phyloP scores from a whole-genome alignment of 1,284 basidiomycete genomes.

The Erythrobasidium hasegawianum region DNA sequence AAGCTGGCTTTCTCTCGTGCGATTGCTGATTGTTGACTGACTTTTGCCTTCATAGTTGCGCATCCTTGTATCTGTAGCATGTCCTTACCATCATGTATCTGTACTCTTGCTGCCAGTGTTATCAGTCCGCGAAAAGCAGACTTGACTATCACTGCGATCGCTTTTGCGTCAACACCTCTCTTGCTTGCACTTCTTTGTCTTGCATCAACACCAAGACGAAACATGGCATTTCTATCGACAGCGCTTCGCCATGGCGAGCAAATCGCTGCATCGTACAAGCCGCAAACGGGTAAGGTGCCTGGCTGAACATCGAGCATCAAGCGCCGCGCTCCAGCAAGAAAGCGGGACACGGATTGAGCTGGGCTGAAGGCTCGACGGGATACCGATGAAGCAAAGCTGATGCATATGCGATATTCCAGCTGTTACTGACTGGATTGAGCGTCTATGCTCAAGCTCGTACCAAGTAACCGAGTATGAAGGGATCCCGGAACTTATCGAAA shows the following conservation, averaged over 20 bases:
- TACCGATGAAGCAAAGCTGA: neutral
- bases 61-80: constrained; percentile 30
- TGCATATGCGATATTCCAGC: neutral
- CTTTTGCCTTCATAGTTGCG: constrained; percentile 18
- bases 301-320: too few species aligned
- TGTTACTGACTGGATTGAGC: constrained; percentile 65
- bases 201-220: too few species aligned
- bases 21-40: constrained; percentile 7
- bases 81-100: neutral
- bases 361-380: too few species aligned
- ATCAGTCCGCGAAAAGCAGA: too few species aligned
- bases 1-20: constrained; percentile 36
- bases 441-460: constrained; percentile 68
- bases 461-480: constrained; percentile 80
- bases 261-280: constrained; percentile 1
- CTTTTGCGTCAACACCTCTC: too few species aligned
- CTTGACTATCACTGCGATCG: too few species aligned
- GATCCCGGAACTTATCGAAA: constrained; percentile 86
- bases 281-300: neutral
- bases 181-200: too few species aligned
- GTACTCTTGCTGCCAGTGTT: too few species aligned
- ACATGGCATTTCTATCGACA: neutral
- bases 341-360: too few species aligned
- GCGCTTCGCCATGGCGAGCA: neutral
- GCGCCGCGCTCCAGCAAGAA: too few species aligned